phyloP scores from a whole-genome alignment of 2,329 filamentous ascomycete genomes.

The Boeremia lycopersici region DNA sequence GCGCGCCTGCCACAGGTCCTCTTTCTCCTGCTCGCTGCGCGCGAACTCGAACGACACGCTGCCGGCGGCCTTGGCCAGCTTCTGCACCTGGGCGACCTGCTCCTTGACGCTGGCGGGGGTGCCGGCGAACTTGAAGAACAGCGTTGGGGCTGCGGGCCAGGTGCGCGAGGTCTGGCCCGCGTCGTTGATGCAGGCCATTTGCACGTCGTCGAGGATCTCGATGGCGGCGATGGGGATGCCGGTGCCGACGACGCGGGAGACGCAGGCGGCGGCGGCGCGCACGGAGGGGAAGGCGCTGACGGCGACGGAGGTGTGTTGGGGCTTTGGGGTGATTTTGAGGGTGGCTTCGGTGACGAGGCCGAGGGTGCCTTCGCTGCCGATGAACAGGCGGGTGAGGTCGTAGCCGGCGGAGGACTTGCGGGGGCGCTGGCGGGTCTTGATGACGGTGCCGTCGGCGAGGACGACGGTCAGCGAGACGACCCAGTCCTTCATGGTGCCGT shows the following conservation, averaged over 20 bases:
- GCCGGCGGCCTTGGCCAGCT: slow-evolving; percentile 63
- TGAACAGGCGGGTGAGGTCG: slow-evolving; percentile 86
- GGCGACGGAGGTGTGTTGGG: slow-evolving; percentile 79
- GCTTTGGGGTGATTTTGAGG: slow-evolving; percentile 82
- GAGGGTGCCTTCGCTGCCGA: slow-evolving; percentile 89
- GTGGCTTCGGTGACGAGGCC: slow-evolving; percentile 91
- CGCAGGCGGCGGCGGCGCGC: slow-evolving; percentile 77
- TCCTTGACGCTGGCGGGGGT: slow-evolving; percentile 75
- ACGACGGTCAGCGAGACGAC: slow-evolving; percentile 86
- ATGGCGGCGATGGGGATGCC: slow-evolving; percentile 89
- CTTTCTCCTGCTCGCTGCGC: slow-evolving; percentile 65
- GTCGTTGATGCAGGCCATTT: slow-evolving; percentile 77
- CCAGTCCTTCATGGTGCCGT: slow-evolving; percentile 96
- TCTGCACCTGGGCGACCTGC: slow-evolving; percentile 72
- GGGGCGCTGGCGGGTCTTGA: slow-evolving; percentile 87
- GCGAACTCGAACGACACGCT: slow-evolving; percentile 75
- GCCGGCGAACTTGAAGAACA: slow-evolving; percentile 79
- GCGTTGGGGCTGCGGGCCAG: slow-evolving; percentile 73
- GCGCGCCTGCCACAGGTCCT: slow-evolving; percentile 75
- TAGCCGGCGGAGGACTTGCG: slow-evolving; percentile 92
- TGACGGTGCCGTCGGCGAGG: slow-evolving; percentile 84
- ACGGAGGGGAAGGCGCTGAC: slow-evolving; percentile 70
- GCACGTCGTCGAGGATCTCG: slow-evolving; percentile 89
- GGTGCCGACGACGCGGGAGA: slow-evolving; percentile 76
- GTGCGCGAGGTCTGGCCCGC: slow-evolving; percentile 66